Conservation (phyloP, 257 asterid genomes). For the Plantago elongata region DNA sequence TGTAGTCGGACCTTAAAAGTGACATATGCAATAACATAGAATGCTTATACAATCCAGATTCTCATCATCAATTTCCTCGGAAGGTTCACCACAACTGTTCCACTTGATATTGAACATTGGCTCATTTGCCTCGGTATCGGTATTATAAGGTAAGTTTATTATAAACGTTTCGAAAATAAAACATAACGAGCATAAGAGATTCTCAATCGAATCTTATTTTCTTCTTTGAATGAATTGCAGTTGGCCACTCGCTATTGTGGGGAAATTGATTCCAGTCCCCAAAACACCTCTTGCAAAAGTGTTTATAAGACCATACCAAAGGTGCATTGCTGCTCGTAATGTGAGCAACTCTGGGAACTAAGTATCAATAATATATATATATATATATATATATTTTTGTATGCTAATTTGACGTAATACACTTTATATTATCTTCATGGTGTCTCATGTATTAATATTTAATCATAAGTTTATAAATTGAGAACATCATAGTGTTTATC, state of each 20-base stretch:
- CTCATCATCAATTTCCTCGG: constrained; percentile 78
- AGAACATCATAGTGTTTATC: no score
- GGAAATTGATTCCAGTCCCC: constrained; percentile 83
- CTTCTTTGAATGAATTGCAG: constrained; percentile 26
- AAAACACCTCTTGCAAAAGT: constrained; percentile 76
- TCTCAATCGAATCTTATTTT: no score
- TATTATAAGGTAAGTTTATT: constrained; percentile 51
- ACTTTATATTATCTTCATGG: no score
- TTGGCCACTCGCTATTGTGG: constrained; percentile 89
- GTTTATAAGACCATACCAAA: constrained; percentile 63
- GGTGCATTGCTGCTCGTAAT: constrained; percentile 53
- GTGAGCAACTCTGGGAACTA: constrained; percentile 13
- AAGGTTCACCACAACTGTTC: constrained; percentile 58
- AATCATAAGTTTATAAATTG: no score
- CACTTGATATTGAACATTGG: constrained; percentile 54
- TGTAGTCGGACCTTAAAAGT: no score
- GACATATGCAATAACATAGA: constrained; percentile 12
- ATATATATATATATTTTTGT: no score
- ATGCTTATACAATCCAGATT: constrained; percentile 32
- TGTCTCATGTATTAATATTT: no score
- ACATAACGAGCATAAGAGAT: no score
- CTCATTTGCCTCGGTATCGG: constrained; percentile 58
- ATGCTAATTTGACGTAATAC: no score
- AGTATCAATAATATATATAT: no score
- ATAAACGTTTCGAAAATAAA: no score